A percentile compares a stretch with the other conserved stretches of the same genome.
Conservation (phyloP, 768 basidiomycete species). For the Boletus vinaceobasis region DNA sequence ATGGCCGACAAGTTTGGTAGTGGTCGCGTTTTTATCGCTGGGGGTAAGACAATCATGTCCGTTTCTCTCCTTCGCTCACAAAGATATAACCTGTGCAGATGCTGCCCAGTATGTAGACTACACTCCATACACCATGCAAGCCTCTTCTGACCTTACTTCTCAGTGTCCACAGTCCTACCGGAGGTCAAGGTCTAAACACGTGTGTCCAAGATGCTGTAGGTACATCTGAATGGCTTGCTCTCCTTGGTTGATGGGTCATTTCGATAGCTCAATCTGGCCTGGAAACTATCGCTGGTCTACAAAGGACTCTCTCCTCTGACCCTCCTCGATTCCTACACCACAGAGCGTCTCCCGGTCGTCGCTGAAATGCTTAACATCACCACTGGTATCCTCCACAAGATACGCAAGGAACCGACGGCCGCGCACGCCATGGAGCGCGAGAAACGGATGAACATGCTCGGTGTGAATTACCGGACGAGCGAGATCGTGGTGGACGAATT, state of each 20-base stretch:
- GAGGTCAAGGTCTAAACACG: slow-evolving; percentile 36
- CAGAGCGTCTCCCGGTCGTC: slow-evolving; percentile 46
- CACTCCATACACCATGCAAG: background rate
- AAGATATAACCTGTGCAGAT: slow-evolving; percentile 31
- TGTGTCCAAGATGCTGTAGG: slow-evolving; percentile 39
- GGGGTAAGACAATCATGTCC: slow-evolving; percentile 30
- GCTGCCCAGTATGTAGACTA: slow-evolving; percentile 37
- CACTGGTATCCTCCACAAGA: slow-evolving; percentile 20
- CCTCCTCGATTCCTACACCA: slow-evolving; percentile 41
- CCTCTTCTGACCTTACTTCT: background rate
- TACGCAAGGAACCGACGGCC: background rate
- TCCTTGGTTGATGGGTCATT: background rate
- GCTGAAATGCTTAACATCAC: slow-evolving; percentile 43
- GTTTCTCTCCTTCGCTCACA: background rate
- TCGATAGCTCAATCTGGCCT: slow-evolving; percentile 39
- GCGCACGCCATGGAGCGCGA: background rate
- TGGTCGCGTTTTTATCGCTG: slow-evolving; percentile 47
- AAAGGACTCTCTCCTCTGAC: slow-evolving; percentile 34
- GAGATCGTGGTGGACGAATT: slow-evolving; percentile 37
- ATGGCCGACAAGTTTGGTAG: slow-evolving; percentile 42
- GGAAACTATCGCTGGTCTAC: slow-evolving; percentile 44
- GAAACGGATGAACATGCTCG: slow-evolving; percentile 22
- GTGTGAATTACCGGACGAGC: slow-evolving; percentile 37
- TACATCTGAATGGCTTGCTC: slow-evolving; percentile 1
- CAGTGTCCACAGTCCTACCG: slow-evolving; percentile 25